Evolutionary conservation across 1,139 yeast species (phyloP).

Genomic region (Nakaseomyces sp.): DNA sequence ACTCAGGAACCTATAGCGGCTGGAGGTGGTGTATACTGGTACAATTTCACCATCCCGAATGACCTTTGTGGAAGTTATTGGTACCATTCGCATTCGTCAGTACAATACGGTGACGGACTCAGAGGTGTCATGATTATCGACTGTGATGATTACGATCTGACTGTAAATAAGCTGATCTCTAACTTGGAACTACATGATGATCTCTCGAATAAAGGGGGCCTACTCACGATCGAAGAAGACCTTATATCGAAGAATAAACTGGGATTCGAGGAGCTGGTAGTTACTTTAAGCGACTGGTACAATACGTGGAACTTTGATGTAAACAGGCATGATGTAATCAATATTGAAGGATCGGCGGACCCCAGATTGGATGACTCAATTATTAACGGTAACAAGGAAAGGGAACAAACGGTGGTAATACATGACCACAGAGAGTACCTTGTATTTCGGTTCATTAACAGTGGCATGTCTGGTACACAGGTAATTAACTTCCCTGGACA

Average conservation of each 20-base stretch:
- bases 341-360: conserved; percentile 28
- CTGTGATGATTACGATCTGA: conserved; percentile 39
- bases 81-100: conserved; percentile 45
- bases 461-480: conserved; percentile 41
- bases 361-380: conserved; percentile 29
- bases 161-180: conserved; percentile 31
- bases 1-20: conserved; percentile 37
- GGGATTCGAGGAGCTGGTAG: conserved; percentile 39
- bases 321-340: conserved; percentile 40
- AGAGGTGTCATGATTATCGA: conserved; percentile 41
- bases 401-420: conserved; percentile 43
- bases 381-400: conserved; percentile 46
- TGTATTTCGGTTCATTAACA: conserved; percentile 34
- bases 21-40: conserved; percentile 34
- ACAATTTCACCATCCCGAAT: conserved; percentile 34
- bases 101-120: conserved; percentile 43
- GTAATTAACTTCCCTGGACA: conserved; percentile 40
- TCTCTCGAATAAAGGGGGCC: conserved; percentile 20
- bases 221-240: conserved; percentile 43
- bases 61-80: conserved; percentile 42
- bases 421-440: conserved; percentile 48
- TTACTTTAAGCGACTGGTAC: conserved; percentile 50
- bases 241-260: conserved; percentile 44
- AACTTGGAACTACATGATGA: conserved; percentile 23
- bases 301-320: conserved; percentile 61